phyloP scores from a whole-genome alignment of 2,329 filamentous ascomycete genomes.

The Triangularia setosa region DNA sequence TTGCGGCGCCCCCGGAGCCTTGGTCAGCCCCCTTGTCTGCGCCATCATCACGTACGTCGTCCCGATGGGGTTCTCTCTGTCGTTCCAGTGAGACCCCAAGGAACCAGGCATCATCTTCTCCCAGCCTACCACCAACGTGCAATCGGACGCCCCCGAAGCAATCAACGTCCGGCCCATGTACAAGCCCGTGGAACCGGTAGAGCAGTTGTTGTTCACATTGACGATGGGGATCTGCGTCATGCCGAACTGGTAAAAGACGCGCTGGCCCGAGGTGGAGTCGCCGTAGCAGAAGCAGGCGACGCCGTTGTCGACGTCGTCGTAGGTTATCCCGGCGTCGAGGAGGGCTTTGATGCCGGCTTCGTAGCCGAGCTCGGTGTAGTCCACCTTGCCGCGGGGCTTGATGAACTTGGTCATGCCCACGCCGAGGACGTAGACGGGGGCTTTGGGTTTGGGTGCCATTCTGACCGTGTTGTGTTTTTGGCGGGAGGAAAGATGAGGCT shows the following conservation, averaged over 20 bases:
- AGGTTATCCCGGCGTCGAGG: constrained; percentile 83
- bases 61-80: constrained; percentile 74
- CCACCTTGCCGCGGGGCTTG: constrained; percentile 89
- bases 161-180: constrained; percentile 80
- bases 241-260: constrained; percentile 98
- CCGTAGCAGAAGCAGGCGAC: constrained; percentile 98
- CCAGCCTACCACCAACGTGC: constrained; percentile 87
- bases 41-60: constrained; percentile 75
- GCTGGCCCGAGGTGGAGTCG: constrained; percentile 90
- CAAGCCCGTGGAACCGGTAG: constrained; percentile 87
- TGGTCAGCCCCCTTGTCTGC: constrained; percentile 73
- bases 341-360: constrained; percentile 88
- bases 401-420: constrained; percentile 99
- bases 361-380: constrained; percentile 92
- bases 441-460: constrained; percentile 50
- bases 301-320: constrained; percentile 92
- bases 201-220: constrained; percentile 99
- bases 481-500: neutral
- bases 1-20: constrained; percentile 82
- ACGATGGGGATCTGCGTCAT: constrained; percentile 95
- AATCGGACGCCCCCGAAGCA: constrained; percentile 75
- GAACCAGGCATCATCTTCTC: constrained; percentile 98
- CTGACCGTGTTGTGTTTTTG: neutral
- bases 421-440: constrained; percentile 79
- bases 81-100: constrained; percentile 78